Conservation (phyloP, 208 protist genomes). For the Trypanosomatidae sp. region DNA sequence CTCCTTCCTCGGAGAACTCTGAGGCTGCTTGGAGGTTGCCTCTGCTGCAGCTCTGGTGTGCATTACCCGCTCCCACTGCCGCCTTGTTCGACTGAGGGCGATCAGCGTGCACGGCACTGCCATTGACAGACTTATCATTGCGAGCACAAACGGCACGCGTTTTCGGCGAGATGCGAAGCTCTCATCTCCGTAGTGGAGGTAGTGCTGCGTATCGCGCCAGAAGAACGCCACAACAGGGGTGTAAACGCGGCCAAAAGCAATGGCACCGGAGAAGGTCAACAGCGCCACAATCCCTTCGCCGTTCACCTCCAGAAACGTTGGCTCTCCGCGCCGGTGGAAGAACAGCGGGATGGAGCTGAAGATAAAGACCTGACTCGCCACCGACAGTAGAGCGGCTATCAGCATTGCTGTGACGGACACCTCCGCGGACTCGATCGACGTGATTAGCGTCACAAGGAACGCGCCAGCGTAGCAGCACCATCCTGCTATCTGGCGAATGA, state of each 20-base stretch:
- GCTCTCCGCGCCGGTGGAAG: constrained; percentile 22
- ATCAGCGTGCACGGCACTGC: constrained; percentile 69
- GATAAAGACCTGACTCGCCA: constrained; percentile 58
- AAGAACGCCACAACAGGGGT: constrained; percentile 42
- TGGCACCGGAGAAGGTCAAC: constrained; percentile 53
- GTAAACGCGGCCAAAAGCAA: constrained; percentile 65
- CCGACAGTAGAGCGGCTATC: constrained; percentile 52
- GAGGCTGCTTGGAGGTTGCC: background rate
- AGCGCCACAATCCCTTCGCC: constrained; percentile 75
- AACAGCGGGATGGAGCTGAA: constrained; percentile 69
- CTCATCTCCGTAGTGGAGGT: constrained; percentile 17
- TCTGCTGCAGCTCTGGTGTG: constrained; percentile 2
- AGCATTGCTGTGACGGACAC: constrained; percentile 39
- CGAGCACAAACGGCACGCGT: constrained; percentile 70
- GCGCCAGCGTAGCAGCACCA: constrained; percentile 56
- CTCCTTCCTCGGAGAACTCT: background rate
- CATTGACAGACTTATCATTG: constrained; percentile 45
- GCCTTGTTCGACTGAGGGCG: constrained; percentile 58
- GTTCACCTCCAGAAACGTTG: constrained; percentile 72
- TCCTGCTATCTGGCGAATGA: constrained; percentile 56
- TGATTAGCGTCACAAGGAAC: constrained; percentile 64
- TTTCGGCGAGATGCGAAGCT: constrained; percentile 15
- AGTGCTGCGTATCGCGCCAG: constrained; percentile 3
- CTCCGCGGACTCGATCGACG: constrained; percentile 42
- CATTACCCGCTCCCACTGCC: constrained; percentile 33